phyloP scores from a whole-genome alignment of 139 green algal species.

The Ulvella scutata region DNA sequence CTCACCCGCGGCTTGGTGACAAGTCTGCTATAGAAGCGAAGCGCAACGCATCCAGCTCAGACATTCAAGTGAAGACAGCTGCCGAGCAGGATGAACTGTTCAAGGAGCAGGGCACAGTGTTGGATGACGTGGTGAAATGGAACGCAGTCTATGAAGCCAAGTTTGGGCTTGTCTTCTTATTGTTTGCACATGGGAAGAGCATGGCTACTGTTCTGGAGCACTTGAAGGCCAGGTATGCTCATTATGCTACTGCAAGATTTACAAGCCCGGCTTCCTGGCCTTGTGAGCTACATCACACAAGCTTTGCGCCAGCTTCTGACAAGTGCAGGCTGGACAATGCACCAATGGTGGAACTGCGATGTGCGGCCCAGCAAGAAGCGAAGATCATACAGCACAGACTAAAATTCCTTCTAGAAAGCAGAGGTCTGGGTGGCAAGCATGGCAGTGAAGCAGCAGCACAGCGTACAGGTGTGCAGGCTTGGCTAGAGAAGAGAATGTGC shows the following conservation, averaged over 20 bases:
- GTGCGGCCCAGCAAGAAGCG: background rate
- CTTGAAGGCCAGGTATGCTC: background rate
- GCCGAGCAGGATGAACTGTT: background rate
- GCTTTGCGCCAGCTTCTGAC: background rate
- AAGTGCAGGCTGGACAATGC: background rate
- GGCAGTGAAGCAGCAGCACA: background rate
- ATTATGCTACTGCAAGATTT: background rate
- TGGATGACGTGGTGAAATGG: too few species aligned
- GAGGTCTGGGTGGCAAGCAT: too few species aligned
- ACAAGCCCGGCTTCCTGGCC: too few species aligned
- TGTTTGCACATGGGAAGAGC: background rate
- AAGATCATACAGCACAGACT: background rate
- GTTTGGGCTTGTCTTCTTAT: background rate
- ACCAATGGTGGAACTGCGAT: background rate
- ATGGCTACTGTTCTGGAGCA: background rate
- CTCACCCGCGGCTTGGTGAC: background rate
- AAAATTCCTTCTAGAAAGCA: too few species aligned
- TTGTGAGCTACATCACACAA: too few species aligned
- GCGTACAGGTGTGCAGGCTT: background rate
- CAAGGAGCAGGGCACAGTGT: too few species aligned
- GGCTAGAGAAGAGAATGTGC: too few species aligned
- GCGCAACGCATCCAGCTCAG: background rate
- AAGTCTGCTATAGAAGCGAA: background rate
- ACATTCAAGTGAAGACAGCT: background rate
- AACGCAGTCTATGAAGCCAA: background rate